These are phyloP conservation scores for Aspergillus affinis DNA, from an alignment of 495 filamentous ascomycete genomes.

Conservation along the genomic window DNA sequence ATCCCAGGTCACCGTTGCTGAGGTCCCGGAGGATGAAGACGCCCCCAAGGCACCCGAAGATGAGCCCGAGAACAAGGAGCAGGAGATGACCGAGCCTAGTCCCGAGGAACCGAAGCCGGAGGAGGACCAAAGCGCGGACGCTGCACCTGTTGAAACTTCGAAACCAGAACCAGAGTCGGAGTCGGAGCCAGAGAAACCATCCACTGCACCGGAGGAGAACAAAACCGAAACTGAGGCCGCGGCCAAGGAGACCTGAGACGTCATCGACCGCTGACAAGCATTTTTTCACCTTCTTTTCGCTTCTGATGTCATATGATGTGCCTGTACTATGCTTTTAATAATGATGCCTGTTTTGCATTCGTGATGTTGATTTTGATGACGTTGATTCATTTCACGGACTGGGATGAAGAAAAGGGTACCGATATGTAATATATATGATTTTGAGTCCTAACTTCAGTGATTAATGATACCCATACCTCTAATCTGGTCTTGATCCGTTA, in stretches of 20 bases:
- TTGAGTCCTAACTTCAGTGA: conserved; percentile 19
- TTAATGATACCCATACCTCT: conserved; percentile 42
- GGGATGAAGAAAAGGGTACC: conserved; percentile 7
- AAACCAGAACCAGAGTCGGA: conserved; percentile 9
- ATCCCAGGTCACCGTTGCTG: conserved; percentile 24
- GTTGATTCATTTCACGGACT: conserved; percentile 7
- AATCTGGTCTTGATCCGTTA: conserved; percentile 2
- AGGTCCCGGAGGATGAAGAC: conserved; percentile 20
- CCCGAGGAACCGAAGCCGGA: conserved; percentile 1
- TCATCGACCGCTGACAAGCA: neutral
- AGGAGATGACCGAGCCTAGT: neutral
- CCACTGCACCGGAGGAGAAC: conserved; percentile 7
- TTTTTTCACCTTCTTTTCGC: neutral
- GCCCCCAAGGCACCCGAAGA: neutral
- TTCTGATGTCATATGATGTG: conserved; percentile 14
- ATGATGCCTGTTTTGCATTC: conserved; percentile 13
- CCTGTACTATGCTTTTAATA: conserved; percentile 24
- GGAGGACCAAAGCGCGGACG: neutral
- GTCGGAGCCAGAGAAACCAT: conserved; percentile 13
- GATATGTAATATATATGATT: conserved; percentile 37
- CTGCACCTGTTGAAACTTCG: neutral
- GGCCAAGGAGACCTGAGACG: neutral
- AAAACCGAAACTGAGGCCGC: conserved; percentile 5
- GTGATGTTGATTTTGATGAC: conserved; percentile 16
- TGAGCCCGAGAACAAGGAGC: neutral